Base-by-base conservation (phyloP, 306 rosid genomes). In the Comarum palustre region DNA sequence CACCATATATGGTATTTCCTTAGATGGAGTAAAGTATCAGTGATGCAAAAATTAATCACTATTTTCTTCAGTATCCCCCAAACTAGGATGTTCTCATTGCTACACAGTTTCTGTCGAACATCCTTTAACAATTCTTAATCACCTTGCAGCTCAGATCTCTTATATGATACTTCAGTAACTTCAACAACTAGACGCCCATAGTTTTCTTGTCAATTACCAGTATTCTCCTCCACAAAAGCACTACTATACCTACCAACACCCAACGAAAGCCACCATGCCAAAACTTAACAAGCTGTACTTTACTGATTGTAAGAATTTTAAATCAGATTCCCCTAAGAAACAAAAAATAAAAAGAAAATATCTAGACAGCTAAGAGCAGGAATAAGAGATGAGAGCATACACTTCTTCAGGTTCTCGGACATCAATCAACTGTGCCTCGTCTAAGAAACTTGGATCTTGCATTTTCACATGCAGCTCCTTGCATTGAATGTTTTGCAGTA, bases 371-470 rank as follows among this genome's bases (percentile, higher is more conserved):
- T 17, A 27, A 60, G 14, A 43, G 54, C 42, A 75, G 73, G 61
- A 64, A 65, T 57, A 24, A 75, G 19, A 38, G 31, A 69, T 65
- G 64, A 45, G 34, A 69, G 50, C 92, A 64, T 92, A 90, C 98
- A 92, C 98, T 92, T 92, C 96, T 3, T 84, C 95, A 34, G 97
- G 98, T 78, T 93, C 97, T 78, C 97, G 94, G 75, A 93, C 98
- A 78, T 93, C 98, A 84, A 93, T 85, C 62, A 91, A 82, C 61
- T 93, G 98, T 66, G 96, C 96, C 83, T 85, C 96, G 25, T 90
- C 87, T 75, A 80, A 45, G 73, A 93, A 93, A 76, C 66, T 80
- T 19, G 90, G 91, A 69, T 89, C 97, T 86, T 87, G 94, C 83
- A 91, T 70, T 83, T 80, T 93, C 57, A 50, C 78, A 88, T 84